Evolutionary conservation across 2,329 filamentous ascomycete species (phyloP).

Genomic region (Aureobasidium melanogenum): DNA sequence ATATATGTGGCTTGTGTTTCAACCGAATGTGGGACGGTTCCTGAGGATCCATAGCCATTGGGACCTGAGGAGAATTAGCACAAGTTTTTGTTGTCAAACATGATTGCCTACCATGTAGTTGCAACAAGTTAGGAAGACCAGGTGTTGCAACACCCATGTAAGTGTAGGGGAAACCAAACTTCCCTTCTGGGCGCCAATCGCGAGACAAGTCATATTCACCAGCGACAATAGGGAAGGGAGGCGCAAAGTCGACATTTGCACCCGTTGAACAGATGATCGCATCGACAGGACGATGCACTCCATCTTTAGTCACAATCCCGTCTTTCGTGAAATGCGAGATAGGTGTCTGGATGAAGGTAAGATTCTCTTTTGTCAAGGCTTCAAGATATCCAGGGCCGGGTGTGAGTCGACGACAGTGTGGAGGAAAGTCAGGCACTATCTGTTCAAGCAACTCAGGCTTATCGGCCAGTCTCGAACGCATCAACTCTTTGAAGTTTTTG

Average conservation of each 20-base stretch:
- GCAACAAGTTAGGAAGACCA: constrained; percentile 59
- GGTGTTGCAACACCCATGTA: constrained; percentile 58
- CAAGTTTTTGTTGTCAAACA: neutral
- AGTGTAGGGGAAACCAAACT: constrained; percentile 55
- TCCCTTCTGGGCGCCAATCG: constrained; percentile 48
- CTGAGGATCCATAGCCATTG: constrained; percentile 50
- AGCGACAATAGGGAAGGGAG: constrained; percentile 50
- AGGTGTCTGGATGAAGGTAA: constrained; percentile 45
- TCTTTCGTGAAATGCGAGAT: constrained; percentile 51
- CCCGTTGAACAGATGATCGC: constrained; percentile 47
- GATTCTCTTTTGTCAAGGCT: constrained; percentile 20
- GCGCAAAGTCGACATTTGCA: constrained; percentile 26
- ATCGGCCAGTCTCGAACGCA: constrained; percentile 42
- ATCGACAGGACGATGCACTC: constrained; percentile 49
- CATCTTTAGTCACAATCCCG: constrained; percentile 52
- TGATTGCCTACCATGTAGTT: constrained; percentile 43
- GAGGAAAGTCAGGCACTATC: constrained; percentile 33
- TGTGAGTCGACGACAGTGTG: constrained; percentile 37
- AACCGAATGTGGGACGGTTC: constrained; percentile 57
- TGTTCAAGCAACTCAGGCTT: constrained; percentile 36
- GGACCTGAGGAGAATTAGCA: constrained; percentile 28
- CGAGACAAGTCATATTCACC: constrained; percentile 45
- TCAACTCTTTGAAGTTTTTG: constrained; percentile 27
- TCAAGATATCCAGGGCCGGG: constrained; percentile 37
- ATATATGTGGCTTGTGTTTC: constrained; percentile 59